Percentiles rank a stretch among this genome's conserved stretches.
Evolutionary conservation across 2,329 filamentous ascomycete species (phyloP).

Genomic region (Colletotrichum higginsianum): DNA sequence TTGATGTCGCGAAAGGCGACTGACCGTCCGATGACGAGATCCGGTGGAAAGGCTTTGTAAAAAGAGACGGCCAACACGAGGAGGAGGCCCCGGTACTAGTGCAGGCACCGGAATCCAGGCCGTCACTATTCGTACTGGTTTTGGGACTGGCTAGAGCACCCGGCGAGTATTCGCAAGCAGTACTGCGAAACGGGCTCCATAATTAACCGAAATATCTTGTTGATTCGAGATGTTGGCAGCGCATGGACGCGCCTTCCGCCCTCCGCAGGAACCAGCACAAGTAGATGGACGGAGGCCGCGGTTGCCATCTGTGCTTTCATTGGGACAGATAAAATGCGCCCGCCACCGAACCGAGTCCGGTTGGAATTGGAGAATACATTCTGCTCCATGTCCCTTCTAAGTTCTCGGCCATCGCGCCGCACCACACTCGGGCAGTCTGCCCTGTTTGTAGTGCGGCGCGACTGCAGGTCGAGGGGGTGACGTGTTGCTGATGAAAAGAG

Average conservation of each 20-base stretch:
- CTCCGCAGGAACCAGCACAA: not conserved
- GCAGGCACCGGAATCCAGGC: no score
- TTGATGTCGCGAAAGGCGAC: no score
- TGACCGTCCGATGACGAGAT: no score
- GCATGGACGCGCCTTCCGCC: not conserved
- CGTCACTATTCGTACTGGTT: no score
- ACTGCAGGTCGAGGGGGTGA: not conserved
- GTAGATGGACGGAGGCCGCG: not conserved
- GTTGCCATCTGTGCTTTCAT: not conserved
- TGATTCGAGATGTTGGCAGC: not conserved
- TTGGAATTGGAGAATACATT: not conserved
- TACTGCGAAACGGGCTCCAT: not conserved
- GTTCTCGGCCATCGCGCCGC: not conserved
- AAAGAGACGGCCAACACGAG: no score
- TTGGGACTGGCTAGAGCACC: no score
- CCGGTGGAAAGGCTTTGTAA: no score
- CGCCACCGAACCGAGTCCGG: no score
- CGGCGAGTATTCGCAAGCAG: not conserved
- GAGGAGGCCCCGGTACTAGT: no score
- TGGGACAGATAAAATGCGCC: not conserved
- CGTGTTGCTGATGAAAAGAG: not conserved
- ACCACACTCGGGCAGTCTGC: not conserved
- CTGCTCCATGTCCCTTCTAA: not conserved
- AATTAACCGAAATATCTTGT: no score
- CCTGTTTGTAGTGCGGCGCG: not conserved